Base-by-base conservation (phyloP, 2,329 filamentous ascomycete species). In the Trichoderma brevicompactum region DNA sequence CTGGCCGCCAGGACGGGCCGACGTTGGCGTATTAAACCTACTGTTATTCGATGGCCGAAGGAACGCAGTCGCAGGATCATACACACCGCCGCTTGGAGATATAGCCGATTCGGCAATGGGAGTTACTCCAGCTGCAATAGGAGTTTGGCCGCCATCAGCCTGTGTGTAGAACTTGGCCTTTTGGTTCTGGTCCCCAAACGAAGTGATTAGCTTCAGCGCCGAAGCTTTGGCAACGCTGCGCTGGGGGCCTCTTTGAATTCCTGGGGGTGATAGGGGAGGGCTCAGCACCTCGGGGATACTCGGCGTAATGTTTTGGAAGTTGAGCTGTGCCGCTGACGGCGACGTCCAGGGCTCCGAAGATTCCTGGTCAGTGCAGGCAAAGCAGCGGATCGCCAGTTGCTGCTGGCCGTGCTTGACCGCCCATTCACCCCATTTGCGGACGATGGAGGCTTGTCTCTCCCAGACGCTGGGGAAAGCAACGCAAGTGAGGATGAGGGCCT, bases 371-470 rank as follows among this genome's bases (percentile, higher is more conserved):
- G 92, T 95, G 75, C 94, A 97, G 55, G 94, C 92, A 75, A 97
- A 97, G 78, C 90, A 98, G 72, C 94, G 85, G 55, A 97, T 95
- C 17, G 95, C 95, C 52, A 99, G 82, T 72, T 96, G 92, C 69
- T 95, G 91, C 72, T 97, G 91, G 15, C 91, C 90, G 71, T 95
- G 89, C 68, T 91, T 89, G 12, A 97, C 89, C 43, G 94, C 92
- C 80, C 91, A 89, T 73, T 97, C 94, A 65, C 95, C 95, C 95
- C 95, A 99, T 81, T 95, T 94, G 71, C 92, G 88, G 68, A 97
- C 88, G 54, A 99, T 87, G 71, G 91, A 90, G 12, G 91, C 89
- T 76, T 97, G 93, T 38, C 94, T 87, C 72, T 95, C 91, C 95
- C 95, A 99, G 67, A 97, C 94, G 0, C 84, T 81, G 0, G 94